Evolutionary conservation across 2,329 filamentous ascomycete genomes (phyloP).

Genomic region (Tolypocladium endophyticum): DNA sequence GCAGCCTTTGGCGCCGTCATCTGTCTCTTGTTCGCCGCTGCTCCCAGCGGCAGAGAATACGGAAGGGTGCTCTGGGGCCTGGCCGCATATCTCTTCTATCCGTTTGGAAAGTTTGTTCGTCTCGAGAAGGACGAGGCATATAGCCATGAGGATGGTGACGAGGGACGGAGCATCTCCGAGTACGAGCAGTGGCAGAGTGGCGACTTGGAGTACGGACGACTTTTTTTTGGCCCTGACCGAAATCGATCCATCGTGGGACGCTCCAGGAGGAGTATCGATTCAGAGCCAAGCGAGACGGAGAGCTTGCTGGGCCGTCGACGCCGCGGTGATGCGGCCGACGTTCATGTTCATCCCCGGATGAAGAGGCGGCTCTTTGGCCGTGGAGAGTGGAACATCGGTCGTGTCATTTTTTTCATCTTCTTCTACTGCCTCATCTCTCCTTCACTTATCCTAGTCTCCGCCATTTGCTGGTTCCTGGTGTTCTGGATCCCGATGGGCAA

Average conservation of each 20-base stretch:
- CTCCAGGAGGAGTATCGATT: slow-evolving; percentile 81
- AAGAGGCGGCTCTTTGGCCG: slow-evolving; percentile 90
- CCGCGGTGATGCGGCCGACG: slow-evolving; percentile 36
- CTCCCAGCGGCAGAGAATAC: slow-evolving; percentile 74
- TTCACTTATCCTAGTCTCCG: slow-evolving; percentile 73
- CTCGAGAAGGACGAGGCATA: slow-evolving; percentile 92
- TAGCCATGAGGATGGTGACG: slow-evolving; percentile 85
- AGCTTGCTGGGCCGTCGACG: slow-evolving; percentile 63
- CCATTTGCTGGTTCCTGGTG: slow-evolving; percentile 89
- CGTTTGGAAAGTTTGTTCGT: slow-evolving; percentile 92
- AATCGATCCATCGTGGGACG: slow-evolving; percentile 75
- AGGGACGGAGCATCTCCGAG: slow-evolving; percentile 93
- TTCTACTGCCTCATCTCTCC: slow-evolving; percentile 92
- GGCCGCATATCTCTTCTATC: slow-evolving; percentile 81
- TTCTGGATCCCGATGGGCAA: slow-evolving; percentile 99
- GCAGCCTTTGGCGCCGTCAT: slow-evolving; percentile 63
- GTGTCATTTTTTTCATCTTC: slow-evolving; percentile 91
- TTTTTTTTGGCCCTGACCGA: slow-evolving; percentile 84
- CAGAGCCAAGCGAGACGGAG: slow-evolving; percentile 72
- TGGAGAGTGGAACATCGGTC: slow-evolving; percentile 88
- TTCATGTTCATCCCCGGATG: slow-evolving; percentile 27
- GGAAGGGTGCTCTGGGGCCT: slow-evolving; percentile 77
- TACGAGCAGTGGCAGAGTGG: slow-evolving; percentile 99
- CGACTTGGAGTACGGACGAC: slow-evolving; percentile 85
- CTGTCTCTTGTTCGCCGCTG: slow-evolving; percentile 71